Evolutionary conservation across 1,139 yeast genomes (phyloP).

Genomic region (Nadsonia starkeyi-henricii): DNA sequence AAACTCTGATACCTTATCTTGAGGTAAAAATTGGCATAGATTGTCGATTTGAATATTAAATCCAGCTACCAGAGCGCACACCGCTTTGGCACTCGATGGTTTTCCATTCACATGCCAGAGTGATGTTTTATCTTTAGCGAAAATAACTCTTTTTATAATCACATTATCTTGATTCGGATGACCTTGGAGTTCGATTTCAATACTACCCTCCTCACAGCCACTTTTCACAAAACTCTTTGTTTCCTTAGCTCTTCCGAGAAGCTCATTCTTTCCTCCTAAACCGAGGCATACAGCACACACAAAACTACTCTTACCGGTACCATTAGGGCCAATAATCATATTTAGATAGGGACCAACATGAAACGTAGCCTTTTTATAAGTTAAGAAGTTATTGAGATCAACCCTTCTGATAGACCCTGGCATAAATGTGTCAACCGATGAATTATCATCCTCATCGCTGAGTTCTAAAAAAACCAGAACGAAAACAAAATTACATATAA

Average conservation of each 20-base stretch:
- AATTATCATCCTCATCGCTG: neutral
- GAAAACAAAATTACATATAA: too few relatives aligned
- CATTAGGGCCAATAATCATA: slow-evolving; percentile 94
- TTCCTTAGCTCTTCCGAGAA: slow-evolving; percentile 65
- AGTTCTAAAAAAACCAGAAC: neutral
- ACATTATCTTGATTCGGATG: slow-evolving; percentile 22
- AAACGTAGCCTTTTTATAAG: slow-evolving; percentile 68
- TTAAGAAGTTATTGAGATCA: slow-evolving; percentile 62
- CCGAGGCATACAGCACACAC: slow-evolving; percentile 92
- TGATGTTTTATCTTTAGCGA: slow-evolving; percentile 29
- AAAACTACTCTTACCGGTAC: slow-evolving; percentile 88
- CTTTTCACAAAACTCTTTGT: slow-evolving; percentile 61
- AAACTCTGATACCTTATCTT: slow-evolving; percentile 88
- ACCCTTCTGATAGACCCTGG: slow-evolving; percentile 63
- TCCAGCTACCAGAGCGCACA: slow-evolving; percentile 32
- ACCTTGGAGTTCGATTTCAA: slow-evolving; percentile 55
- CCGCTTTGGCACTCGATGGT: slow-evolving; percentile 30
- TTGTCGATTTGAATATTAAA: slow-evolving; percentile 80
- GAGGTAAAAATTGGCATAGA: slow-evolving; percentile 88
- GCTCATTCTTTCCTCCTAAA: slow-evolving; percentile 64
- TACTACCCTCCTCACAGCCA: slow-evolving; percentile 42
- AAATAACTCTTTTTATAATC: slow-evolving; percentile 33
- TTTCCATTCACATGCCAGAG: slow-evolving; percentile 47
- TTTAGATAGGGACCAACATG: slow-evolving; percentile 71
- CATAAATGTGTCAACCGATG: slow-evolving; percentile 12